Conservation (phyloP, 768 basidiomycete genomes). For the Artomyces pyxidatus region DNA sequence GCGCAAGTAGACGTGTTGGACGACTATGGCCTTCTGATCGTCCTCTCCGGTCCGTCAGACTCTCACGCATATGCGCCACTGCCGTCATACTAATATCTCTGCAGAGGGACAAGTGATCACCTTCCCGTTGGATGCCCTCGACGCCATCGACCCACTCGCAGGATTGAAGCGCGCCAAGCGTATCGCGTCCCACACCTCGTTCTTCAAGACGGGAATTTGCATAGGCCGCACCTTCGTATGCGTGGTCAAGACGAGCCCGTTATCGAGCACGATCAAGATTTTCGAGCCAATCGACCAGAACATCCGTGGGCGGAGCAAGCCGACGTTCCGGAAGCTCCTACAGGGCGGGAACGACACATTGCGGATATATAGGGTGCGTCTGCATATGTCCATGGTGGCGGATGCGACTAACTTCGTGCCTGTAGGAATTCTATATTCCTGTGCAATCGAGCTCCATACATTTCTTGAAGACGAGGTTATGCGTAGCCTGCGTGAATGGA, state of each 20-base stretch:
- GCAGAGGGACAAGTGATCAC: slow-evolving; percentile 93
- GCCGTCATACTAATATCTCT: neutral
- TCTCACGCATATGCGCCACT: too few relatives aligned
- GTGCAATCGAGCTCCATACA: slow-evolving; percentile 95
- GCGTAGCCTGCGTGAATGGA: slow-evolving; percentile 93
- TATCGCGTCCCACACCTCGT: slow-evolving; percentile 92
- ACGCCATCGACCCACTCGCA: slow-evolving; percentile 82
- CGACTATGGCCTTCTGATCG: slow-evolving; percentile 90
- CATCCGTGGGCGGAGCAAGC: slow-evolving; percentile 68
- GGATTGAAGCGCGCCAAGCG: slow-evolving; percentile 91
- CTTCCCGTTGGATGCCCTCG: slow-evolving; percentile 89
- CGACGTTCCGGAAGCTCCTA: slow-evolving; percentile 89
- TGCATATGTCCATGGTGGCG: neutral
- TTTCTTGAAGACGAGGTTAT: slow-evolving; percentile 94
- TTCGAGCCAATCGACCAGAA: slow-evolving; percentile 94
- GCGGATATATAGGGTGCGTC: slow-evolving; percentile 74
- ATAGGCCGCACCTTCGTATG: slow-evolving; percentile 89
- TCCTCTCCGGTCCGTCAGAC: slow-evolving; percentile 90
- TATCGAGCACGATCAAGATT: slow-evolving; percentile 96
- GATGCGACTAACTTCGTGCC: neutral
- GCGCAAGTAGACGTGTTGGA: slow-evolving; percentile 94
- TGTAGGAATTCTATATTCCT: slow-evolving; percentile 96
- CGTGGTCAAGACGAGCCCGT: slow-evolving; percentile 90
- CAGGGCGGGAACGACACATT: slow-evolving; percentile 95
- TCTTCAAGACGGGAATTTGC: slow-evolving; percentile 96